Evolutionary conservation across 345 rosid genomes (phyloP).

Genomic region (Eucalyptus polyanthemos): DNA sequence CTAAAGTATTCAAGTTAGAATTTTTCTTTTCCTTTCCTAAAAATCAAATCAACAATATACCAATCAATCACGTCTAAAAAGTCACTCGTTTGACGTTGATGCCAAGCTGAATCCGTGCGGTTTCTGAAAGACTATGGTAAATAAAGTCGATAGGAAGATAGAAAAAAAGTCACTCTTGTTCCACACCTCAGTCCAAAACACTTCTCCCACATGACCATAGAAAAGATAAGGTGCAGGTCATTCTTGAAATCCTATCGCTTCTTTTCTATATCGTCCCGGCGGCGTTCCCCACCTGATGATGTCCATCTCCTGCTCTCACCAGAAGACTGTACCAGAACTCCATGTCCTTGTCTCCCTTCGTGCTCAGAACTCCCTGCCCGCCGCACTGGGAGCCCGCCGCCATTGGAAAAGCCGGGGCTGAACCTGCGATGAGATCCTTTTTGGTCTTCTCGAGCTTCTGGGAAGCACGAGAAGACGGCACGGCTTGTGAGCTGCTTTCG

Average conservation of each 20-base stretch:
- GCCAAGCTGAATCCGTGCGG: not conserved
- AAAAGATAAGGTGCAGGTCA: not conserved
- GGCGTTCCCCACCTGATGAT: not conserved
- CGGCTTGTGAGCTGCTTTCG: not conserved
- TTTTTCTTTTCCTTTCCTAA: not conserved
- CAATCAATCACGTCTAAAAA: not conserved
- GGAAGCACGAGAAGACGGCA: not conserved
- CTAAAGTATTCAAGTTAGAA: not conserved
- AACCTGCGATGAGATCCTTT: not conserved
- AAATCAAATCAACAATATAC: not conserved
- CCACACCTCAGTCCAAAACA: not conserved
- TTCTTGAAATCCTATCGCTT: too few species aligned
- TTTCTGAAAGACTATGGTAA: not conserved
- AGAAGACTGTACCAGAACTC: conserved; percentile 1
- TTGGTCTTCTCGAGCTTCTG: not conserved
- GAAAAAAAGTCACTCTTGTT: not conserved
- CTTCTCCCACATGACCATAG: not conserved
- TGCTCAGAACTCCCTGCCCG: not conserved
- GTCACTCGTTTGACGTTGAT: not conserved
- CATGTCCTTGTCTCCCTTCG: not conserved
- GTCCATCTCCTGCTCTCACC: not conserved
- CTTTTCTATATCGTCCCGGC: not conserved
- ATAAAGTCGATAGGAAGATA: not conserved
- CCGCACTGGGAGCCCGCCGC: not conserved
- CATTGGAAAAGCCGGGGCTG: not conserved